Conservation (phyloP, 306 rosid species). For the Cucurbita moschata region DNA sequence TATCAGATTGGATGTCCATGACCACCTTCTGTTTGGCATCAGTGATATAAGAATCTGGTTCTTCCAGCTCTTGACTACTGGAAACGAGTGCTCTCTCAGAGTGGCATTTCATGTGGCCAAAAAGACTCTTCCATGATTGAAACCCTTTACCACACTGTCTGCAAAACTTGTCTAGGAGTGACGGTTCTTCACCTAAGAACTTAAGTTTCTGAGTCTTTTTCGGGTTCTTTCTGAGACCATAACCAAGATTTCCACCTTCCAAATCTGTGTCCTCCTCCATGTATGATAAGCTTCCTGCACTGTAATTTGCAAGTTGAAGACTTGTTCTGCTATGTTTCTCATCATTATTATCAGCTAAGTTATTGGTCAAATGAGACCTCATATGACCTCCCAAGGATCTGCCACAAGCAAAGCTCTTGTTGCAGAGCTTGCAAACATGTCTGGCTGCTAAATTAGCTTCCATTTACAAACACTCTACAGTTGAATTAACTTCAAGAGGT, state of each 20-base stretch:
- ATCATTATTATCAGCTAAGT: constrained; percentile 20
- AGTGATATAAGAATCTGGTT: constrained; percentile 54
- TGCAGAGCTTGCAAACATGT: constrained; percentile 73
- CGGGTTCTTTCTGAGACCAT: constrained; percentile 71
- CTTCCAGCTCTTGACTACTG: constrained; percentile 19
- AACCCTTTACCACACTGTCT: constrained; percentile 72
- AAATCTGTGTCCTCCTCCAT: constrained; percentile 1
- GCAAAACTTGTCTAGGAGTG: constrained; percentile 38
- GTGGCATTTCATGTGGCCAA: constrained; percentile 88
- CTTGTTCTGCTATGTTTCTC: constrained; percentile 19
- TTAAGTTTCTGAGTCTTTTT: constrained; percentile 56
- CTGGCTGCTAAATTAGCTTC: constrained; percentile 36
- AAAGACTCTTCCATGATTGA: constrained; percentile 71
- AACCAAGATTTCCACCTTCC: constrained; percentile 15
- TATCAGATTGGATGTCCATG: constrained; percentile 55
- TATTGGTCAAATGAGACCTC: constrained; percentile 65
- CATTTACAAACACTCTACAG: constrained; percentile 18
- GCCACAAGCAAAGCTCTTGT: constrained; percentile 64
- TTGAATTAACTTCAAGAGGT: background rate
- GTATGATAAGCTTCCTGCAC: constrained; percentile 17
- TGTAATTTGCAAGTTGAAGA: constrained; percentile 15
- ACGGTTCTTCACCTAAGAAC: constrained; percentile 32
- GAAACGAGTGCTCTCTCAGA: constrained; percentile 43
- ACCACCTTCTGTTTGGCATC: constrained; percentile 23
- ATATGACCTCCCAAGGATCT: constrained; percentile 95